Percentiles rank a stretch among this genome's conserved stretches.
Conservation (phyloP, 805 yeast genomes). For the Ogataea methanolica region DNA sequence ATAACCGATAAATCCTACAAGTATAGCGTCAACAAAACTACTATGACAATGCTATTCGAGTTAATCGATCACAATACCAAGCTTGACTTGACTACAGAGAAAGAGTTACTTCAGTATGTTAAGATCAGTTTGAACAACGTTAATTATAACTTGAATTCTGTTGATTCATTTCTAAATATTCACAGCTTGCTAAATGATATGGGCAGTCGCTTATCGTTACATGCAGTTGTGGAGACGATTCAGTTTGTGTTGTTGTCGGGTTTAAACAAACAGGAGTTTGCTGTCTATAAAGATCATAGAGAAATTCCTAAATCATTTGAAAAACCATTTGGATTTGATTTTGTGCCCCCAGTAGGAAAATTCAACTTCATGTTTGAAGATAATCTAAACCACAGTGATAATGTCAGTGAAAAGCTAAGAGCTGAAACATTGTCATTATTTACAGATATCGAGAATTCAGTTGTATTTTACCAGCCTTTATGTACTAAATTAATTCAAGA, state of each 20-base stretch:
- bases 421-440: slow-evolving; percentile 8
- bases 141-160: slow-evolving; percentile 14
- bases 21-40: slow-evolving; percentile 11
- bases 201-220: slow-evolving; percentile 32
- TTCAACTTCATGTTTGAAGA: slow-evolving; percentile 24
- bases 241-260: slow-evolving; percentile 20
- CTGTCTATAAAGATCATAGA: not conserved
- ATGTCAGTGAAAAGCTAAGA: slow-evolving; percentile 2
- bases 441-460: slow-evolving; percentile 10
- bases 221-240: slow-evolving; percentile 29
- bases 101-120: slow-evolving; percentile 16
- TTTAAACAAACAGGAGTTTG: slow-evolving; percentile 15
- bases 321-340: slow-evolving; percentile 20
- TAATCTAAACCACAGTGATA: slow-evolving; percentile 11
- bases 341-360: slow-evolving; percentile 27
- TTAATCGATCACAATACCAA: slow-evolving; percentile 29
- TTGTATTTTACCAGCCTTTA: slow-evolving; percentile 3
- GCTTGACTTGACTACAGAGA: slow-evolving; percentile 19
- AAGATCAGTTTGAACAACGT: slow-evolving; percentile 16
- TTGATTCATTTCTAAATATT: slow-evolving; percentile 17
- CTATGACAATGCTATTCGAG: slow-evolving; percentile 26
- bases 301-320: slow-evolving; percentile 11
- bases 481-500: slow-evolving; percentile 17
- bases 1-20: slow-evolving; percentile 12
- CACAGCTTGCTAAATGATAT: slow-evolving; percentile 22